Evolutionary conservation across 1,284 basidiomycete species (phyloP).

Genomic region (Puccinia hordei): DNA sequence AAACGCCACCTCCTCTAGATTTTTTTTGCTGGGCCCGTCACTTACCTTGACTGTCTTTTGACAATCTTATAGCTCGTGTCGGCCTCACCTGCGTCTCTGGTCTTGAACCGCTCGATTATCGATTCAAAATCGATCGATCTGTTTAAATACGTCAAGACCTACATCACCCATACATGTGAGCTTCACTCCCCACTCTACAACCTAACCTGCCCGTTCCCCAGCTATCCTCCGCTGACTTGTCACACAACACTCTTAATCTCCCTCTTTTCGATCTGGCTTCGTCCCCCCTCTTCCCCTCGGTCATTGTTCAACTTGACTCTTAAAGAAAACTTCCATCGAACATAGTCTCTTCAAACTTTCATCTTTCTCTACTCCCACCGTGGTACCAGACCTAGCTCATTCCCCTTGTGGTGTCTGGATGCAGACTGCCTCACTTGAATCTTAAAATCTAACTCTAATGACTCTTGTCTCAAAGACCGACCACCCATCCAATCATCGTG

Average conservation of each 20-base stretch:
- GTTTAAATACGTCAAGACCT: not conserved
- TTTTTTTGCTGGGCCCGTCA: not conserved
- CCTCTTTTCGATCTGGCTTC: not conserved
- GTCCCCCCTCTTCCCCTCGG: not conserved
- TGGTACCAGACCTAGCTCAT: not conserved
- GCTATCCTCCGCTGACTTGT: not conserved
- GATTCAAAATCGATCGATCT: not conserved
- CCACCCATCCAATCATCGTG: constrained; percentile 26
- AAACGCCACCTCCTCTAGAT: not conserved
- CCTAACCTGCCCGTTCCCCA: not conserved
- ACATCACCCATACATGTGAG: too few species aligned
- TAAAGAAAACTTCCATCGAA: not conserved
- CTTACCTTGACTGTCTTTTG: not conserved
- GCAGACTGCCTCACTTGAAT: not conserved
- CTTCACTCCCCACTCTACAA: not conserved
- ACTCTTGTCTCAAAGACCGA: constrained; percentile 1
- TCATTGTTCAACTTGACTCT: not conserved
- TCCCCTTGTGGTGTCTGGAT: not conserved
- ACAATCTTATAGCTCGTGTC: not conserved
- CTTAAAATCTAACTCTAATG: not conserved
- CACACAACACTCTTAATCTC: not conserved
- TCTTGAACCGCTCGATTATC: not conserved
- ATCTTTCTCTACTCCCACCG: not conserved
- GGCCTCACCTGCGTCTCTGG: not conserved
- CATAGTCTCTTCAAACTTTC: not conserved